These are phyloP conservation scores for Venturia effusa DNA, from an alignment of 2,329 filamentous ascomycete species.

Conservation along the genomic window DNA sequence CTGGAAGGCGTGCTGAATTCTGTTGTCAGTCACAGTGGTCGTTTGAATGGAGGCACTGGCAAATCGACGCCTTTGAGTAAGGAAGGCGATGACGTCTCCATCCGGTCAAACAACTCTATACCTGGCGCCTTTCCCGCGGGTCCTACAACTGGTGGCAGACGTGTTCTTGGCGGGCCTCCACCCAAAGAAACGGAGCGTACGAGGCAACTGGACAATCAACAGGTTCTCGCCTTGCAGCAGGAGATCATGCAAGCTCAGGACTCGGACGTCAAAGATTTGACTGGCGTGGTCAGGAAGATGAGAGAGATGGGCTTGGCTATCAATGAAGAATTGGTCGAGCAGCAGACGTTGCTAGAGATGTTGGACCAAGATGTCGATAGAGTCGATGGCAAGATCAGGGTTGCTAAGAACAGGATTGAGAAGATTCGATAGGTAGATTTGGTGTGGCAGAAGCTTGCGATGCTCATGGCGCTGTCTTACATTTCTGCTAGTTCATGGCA, in stretches of 20 bases:
- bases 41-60: not conserved
- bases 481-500: too few relatives aligned
- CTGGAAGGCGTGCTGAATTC: slow-evolving; percentile 54
- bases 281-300: slow-evolving; percentile 55
- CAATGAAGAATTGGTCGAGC: slow-evolving; percentile 13
- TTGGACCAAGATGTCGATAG: slow-evolving; percentile 13
- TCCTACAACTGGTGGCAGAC: slow-evolving; percentile 34
- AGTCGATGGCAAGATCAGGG: slow-evolving; percentile 55
- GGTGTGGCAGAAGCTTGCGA: not conserved
- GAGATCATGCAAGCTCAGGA: slow-evolving; percentile 69
- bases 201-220: slow-evolving; percentile 63
- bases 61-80: not conserved
- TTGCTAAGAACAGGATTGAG: slow-evolving; percentile 61
- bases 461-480: not conserved
- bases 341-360: slow-evolving; percentile 9
- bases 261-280: slow-evolving; percentile 56
- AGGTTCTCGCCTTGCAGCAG: slow-evolving; percentile 62
- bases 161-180: slow-evolving; percentile 61
- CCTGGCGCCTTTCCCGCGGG: slow-evolving; percentile 7
- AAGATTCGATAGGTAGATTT: slow-evolving; percentile 40
- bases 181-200: slow-evolving; percentile 64
- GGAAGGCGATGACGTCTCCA: not conserved
- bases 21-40: slow-evolving; percentile 10
- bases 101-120: not conserved
- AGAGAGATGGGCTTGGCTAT: slow-evolving; percentile 13